These are phyloP conservation scores for Nicotiana paniculata DNA, from an alignment of 257 asterid species.

Conservation along the genomic window DNA sequence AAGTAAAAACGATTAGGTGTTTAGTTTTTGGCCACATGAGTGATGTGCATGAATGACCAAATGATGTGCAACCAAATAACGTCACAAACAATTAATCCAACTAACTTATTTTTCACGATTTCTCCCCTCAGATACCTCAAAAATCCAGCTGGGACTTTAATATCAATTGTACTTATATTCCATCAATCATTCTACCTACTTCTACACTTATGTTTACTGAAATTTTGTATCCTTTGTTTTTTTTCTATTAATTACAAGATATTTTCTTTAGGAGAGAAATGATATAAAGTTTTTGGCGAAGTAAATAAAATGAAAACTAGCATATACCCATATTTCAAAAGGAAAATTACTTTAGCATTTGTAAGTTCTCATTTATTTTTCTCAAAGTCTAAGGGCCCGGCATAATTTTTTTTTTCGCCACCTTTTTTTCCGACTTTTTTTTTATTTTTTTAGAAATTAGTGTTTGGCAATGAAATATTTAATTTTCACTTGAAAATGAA, in stretches of 20 bases:
- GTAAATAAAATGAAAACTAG: too few relatives aligned
- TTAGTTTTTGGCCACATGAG: not conserved
- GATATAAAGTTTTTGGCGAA: too few relatives aligned
- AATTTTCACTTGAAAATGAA: too few relatives aligned
- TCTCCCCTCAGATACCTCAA: not conserved
- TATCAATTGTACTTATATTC: not conserved
- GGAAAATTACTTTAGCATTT: too few relatives aligned
- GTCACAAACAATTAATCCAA: not conserved
- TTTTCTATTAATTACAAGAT: not conserved
- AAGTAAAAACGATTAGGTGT: not conserved
- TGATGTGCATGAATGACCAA: not conserved
- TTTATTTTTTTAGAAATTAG: too few relatives aligned
- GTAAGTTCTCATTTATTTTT: too few relatives aligned
- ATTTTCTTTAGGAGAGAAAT: not conserved
- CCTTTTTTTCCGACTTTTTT: too few relatives aligned
- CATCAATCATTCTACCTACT: slow-evolving; percentile 7
- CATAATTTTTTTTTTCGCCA: too few relatives aligned
- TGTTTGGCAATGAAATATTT: too few relatives aligned
- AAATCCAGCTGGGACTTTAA: not conserved
- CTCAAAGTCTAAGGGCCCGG: too few relatives aligned
- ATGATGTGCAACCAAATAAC: not conserved
- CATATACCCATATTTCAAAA: too few relatives aligned
- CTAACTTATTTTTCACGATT: not conserved
- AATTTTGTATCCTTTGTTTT: not conserved
- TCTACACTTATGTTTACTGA: not conserved